A percentile compares a stretch with the other conserved stretches of the same genome.
Evolutionary conservation across 768 basidiomycete genomes (phyloP).

Genomic region (Psilocybe cyanescens): DNA sequence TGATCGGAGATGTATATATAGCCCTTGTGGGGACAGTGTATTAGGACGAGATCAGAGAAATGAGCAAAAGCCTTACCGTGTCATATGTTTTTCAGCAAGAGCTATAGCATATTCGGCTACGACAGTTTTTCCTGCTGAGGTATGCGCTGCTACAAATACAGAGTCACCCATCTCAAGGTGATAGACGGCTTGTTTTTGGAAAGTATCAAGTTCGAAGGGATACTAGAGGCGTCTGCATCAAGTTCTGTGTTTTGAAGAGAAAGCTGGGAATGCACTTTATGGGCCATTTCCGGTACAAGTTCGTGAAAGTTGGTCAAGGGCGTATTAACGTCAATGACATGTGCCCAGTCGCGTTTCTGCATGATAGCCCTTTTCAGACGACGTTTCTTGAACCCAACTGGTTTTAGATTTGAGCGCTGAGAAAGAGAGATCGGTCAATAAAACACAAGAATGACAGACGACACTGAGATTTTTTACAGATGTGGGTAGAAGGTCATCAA

Average conservation of each 20-base stretch:
- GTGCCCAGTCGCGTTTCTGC: conserved; percentile 96
- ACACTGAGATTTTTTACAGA: conserved; percentile 35
- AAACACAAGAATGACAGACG: not conserved
- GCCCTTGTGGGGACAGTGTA: conserved; percentile 57
- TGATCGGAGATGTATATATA: conserved; percentile 98
- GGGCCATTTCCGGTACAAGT: conserved; percentile 96
- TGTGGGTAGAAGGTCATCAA: conserved; percentile 81
- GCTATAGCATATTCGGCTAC: conserved; percentile 99
- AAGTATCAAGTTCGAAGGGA: conserved; percentile 98
- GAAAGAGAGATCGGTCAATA: not conserved
- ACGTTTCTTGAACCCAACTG: conserved; percentile 45
- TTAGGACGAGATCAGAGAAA: conserved; percentile 14
- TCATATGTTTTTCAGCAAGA: conserved; percentile 97
- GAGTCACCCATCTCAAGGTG: conserved; percentile 97
- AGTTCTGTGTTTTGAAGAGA: not conserved
- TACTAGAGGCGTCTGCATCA: conserved; percentile 55
- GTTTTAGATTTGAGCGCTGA: conserved; percentile 63
- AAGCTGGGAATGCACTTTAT: conserved; percentile 59
- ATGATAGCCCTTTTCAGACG: conserved; percentile 47
- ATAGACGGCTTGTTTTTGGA: conserved; percentile 98
- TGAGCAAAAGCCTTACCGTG: conserved; percentile 58
- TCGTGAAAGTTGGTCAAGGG: conserved; percentile 88
- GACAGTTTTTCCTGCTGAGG: conserved; percentile 99
- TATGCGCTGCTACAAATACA: conserved; percentile 99
- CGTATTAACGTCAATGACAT: conserved; percentile 92